These are phyloP conservation scores for Termitomyces sp. DNA, from an alignment of 768 basidiomycete species.

Conservation along the genomic window DNA sequence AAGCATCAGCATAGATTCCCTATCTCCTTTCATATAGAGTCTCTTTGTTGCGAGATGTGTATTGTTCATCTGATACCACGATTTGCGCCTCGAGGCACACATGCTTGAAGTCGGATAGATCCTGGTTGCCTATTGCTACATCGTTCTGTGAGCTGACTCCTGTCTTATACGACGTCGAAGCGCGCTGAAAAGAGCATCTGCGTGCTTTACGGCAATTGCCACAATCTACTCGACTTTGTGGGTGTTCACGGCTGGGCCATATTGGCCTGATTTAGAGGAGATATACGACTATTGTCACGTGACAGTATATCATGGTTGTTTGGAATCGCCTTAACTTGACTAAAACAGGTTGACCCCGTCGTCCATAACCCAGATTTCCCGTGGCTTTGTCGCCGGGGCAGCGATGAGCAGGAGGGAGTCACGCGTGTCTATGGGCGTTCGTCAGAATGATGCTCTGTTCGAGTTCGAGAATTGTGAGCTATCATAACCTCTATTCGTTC, in stretches of 20 bases:
- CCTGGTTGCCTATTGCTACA: slow-evolving; percentile 2
- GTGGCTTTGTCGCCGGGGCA: slow-evolving; percentile 21
- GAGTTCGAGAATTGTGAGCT: slow-evolving; percentile 83
- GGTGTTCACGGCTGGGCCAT: slow-evolving; percentile 5
- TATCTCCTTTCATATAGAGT: neutral
- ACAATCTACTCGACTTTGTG: neutral
- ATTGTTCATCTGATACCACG: slow-evolving; percentile 7
- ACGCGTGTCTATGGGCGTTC: slow-evolving; percentile 54
- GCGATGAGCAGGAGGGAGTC: slow-evolving; percentile 57
- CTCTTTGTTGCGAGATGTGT: neutral
- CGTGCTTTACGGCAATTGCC: slow-evolving; percentile 1
- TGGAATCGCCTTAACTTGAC: slow-evolving; percentile 2
- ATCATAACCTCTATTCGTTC: slow-evolving; percentile 10
- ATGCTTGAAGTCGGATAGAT: slow-evolving; percentile 2
- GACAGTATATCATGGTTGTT: slow-evolving; percentile 13
- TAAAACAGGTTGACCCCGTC: slow-evolving; percentile 11
- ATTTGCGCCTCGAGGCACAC: slow-evolving; percentile 7
- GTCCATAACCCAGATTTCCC: slow-evolving; percentile 10
- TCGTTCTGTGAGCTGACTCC: slow-evolving; percentile 1
- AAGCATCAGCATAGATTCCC: neutral
- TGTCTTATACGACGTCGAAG: slow-evolving; percentile 5
- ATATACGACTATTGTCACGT: slow-evolving; percentile 15
- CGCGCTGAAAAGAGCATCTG: neutral
- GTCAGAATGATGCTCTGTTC: slow-evolving; percentile 74
- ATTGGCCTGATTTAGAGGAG: slow-evolving; percentile 8